phyloP scores from a whole-genome alignment of 495 filamentous ascomycete species.

The Aspergillus olivimuriae region DNA sequence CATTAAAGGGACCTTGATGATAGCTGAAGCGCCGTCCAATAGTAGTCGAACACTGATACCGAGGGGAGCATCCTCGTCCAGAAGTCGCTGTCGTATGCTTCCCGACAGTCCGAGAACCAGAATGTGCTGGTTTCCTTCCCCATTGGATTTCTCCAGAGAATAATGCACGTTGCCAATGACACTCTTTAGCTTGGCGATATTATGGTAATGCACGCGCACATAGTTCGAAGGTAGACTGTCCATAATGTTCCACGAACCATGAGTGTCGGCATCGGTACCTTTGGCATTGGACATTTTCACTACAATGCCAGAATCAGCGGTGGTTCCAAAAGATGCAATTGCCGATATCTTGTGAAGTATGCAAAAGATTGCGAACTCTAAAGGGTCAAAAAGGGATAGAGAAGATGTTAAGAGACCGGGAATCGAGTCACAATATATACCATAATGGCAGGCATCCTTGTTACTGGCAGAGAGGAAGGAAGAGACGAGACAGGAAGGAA shows the following conservation, averaged over 20 bases:
- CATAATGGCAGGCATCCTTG: neutral
- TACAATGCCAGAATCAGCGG: neutral
- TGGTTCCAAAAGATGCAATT: neutral
- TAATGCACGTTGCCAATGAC: neutral
- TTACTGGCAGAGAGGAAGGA: neutral
- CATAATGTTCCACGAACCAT: neutral
- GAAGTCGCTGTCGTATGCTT: neutral
- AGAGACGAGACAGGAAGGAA: neutral
- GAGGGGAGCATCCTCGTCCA: neutral
- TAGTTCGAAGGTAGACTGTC: neutral
- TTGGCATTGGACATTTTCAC: neutral
- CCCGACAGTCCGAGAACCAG: constrained; percentile 1
- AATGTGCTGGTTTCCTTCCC: neutral
- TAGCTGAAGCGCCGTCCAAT: neutral
- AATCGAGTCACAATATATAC: neutral
- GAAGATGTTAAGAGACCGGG: neutral
- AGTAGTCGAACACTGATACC: neutral
- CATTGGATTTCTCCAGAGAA: neutral
- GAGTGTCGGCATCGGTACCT: no score
- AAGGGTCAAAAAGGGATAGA: no score
- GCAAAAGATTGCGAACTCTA: neutral
- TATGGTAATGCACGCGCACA: neutral
- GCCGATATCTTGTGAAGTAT: neutral
- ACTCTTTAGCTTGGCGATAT: neutral
- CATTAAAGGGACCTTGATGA: neutral